A percentile compares a stretch with the other conserved stretches of the same genome.
phyloP scores from a whole-genome alignment of 164 flowering plant species.

The Piper longum region DNA sequence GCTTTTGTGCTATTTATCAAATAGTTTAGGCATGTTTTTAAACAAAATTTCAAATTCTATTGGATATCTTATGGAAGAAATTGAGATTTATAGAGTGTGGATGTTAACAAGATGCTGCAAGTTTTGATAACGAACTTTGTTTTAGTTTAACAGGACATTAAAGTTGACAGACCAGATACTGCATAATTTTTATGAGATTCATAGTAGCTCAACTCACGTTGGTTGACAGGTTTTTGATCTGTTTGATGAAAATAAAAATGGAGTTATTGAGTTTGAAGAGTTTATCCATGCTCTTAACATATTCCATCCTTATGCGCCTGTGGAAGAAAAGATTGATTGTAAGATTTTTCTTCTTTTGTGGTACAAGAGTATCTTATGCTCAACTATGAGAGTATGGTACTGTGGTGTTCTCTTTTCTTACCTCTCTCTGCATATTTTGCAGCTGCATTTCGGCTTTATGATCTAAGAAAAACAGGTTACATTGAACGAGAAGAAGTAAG shows the following conservation, averaged over 20 bases:
- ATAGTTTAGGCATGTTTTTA: too few relatives aligned
- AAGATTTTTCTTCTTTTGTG: slow-evolving; percentile 12
- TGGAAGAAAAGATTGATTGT: slow-evolving; percentile 74
- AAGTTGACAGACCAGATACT: too few relatives aligned
- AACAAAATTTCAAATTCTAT: too few relatives aligned
- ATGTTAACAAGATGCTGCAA: too few relatives aligned
- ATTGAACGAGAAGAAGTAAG: slow-evolving; percentile 86
- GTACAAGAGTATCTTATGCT: background rate
- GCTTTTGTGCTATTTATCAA: too few relatives aligned
- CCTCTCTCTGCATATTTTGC: slow-evolving; percentile 15
- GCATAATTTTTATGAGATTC: background rate
- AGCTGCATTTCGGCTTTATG: slow-evolving; percentile 82
- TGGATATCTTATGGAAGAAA: too few relatives aligned
- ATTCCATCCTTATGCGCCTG: slow-evolving; percentile 67
- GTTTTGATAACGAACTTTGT: too few relatives aligned
- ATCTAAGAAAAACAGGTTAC: slow-evolving; percentile 67
- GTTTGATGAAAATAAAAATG: slow-evolving; percentile 77
- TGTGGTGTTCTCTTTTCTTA: background rate
- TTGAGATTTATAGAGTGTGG: too few relatives aligned
- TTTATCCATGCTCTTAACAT: slow-evolving; percentile 65
- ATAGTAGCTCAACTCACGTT: background rate
- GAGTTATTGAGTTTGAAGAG: slow-evolving; percentile 80
- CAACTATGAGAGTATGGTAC: background rate
- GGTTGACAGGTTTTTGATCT: slow-evolving; percentile 58
- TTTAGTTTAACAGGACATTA: too few relatives aligned